Base-by-base conservation (phyloP, 768 basidiomycete species). In the Hericium coralloides region DNA sequence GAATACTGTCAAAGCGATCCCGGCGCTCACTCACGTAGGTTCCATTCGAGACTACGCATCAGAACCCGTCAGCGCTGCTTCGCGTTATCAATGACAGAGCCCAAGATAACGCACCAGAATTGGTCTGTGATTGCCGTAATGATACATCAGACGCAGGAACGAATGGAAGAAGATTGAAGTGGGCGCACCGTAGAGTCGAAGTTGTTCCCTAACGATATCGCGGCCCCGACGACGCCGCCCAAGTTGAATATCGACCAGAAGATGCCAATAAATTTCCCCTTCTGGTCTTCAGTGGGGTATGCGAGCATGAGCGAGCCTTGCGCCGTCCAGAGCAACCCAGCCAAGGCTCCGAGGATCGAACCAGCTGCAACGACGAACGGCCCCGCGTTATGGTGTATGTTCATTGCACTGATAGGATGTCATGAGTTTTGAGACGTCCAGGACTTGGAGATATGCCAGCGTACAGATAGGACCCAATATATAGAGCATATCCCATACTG, bases 231-330 rank as follows among this genome's bases (percentile, higher is more conserved):
- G 49, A 93, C 87, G 49, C 84, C 84, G 26, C 89, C 89, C 22
- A 90, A 58, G 63, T 92, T 91, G 74, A 93, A 92, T 58, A 92
- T 87, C 45, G 79, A 72, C 90, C 90, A 92, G 72, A 92, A 92
- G 48, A 89, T 80, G 38, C 79, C 84, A 52, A 92, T 89, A 69
- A 78, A 91, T 36, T 71, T 73, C 15, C 89, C 89, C 68, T 92
- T 92, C 67, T 92, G 81, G 50, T 69, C 65, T 67, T 92, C 89
- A 0, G 86, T 89, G 0, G 89, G 87, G 68, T 92, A 92, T 4
- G 87, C 81, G 68, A 93, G 72, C 83, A 92, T 91, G 58, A 92
- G 72, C 15, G 82, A 84, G n/a, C 89, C 91, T 65, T 92, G 89
- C 0, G 88, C 87, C 0, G 89, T 85, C 90, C 90, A 92, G 7